Evolutionary conservation across 345 rosid species (phyloP).

Genomic region (Isatis tinctoria): DNA sequence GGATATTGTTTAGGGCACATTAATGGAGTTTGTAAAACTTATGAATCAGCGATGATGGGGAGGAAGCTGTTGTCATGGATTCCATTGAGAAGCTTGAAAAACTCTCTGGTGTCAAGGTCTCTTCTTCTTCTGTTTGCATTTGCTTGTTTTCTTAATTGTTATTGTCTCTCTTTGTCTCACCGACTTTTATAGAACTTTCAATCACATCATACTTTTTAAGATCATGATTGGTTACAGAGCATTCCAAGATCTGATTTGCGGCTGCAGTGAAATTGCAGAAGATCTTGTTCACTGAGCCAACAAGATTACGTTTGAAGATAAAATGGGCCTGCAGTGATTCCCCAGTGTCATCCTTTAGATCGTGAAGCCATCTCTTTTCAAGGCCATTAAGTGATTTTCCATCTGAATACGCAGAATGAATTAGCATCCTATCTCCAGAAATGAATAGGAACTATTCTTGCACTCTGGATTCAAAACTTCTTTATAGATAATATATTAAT

Average conservation of each 20-base stretch:
- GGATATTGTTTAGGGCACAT: constrained; percentile 75
- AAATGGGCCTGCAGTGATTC: constrained; percentile 62
- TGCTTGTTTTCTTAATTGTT: not conserved
- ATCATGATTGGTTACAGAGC: constrained; percentile 48
- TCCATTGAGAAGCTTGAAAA: constrained; percentile 81
- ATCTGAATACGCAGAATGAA: constrained; percentile 41
- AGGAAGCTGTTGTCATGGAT: constrained; percentile 73
- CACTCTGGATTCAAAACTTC: not conserved
- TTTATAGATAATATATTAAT: not conserved
- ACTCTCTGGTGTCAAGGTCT: constrained; percentile 89
- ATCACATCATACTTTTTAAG: constrained; percentile 46
- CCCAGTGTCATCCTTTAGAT: constrained; percentile 66
- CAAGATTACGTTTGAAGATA: constrained; percentile 49
- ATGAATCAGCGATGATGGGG: constrained; percentile 79
- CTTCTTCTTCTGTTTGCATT: not conserved
- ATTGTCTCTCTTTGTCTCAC: constrained; percentile 34
- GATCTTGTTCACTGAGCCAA: constrained; percentile 60
- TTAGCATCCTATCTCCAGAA: not conserved
- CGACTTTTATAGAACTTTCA: constrained; percentile 62
- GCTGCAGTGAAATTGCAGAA: constrained; percentile 57
- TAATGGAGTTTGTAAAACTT: constrained; percentile 79
- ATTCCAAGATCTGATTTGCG: constrained; percentile 44
- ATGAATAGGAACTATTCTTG: not conserved
- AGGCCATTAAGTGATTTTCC: constrained; percentile 55
- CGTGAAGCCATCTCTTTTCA: constrained; percentile 72